Evolutionary conservation across 108 stramenopile genomes (phyloP).

Genomic region (Cyclotella atomus): DNA sequence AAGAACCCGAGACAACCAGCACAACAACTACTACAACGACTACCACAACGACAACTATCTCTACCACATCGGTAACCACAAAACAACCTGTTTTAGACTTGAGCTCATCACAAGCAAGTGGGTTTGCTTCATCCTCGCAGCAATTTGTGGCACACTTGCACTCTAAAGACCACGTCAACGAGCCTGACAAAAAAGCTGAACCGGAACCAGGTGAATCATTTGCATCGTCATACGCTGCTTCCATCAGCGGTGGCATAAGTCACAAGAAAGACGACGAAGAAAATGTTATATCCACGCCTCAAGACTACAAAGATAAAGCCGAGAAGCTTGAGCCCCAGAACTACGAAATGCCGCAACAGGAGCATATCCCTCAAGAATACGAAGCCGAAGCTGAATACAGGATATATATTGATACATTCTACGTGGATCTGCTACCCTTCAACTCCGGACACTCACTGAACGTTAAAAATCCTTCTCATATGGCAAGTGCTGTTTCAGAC

Average conservation of each 20-base stretch:
- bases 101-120: neutral
- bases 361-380: no score
- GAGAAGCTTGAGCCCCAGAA: neutral
- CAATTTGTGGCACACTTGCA: slow-evolving; percentile 4
- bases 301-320: neutral
- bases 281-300: neutral
- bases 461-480: slow-evolving; percentile 2
- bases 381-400: neutral
- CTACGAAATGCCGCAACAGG: neutral
- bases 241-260: neutral
- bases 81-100: no score
- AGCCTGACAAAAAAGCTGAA: neutral
- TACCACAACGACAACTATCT: neutral
- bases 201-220: neutral
- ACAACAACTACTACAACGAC: neutral
- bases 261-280: neutral
- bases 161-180: neutral
- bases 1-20: neutral
- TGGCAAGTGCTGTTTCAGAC: neutral
- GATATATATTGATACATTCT: neutral
- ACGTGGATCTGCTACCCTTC: neutral
- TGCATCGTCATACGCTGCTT: neutral
- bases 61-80: neutral
- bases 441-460: neutral
- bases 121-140: neutral